phyloP scores from a whole-genome alignment of 108 stramenopile species.

The Fragilaria radians region DNA sequence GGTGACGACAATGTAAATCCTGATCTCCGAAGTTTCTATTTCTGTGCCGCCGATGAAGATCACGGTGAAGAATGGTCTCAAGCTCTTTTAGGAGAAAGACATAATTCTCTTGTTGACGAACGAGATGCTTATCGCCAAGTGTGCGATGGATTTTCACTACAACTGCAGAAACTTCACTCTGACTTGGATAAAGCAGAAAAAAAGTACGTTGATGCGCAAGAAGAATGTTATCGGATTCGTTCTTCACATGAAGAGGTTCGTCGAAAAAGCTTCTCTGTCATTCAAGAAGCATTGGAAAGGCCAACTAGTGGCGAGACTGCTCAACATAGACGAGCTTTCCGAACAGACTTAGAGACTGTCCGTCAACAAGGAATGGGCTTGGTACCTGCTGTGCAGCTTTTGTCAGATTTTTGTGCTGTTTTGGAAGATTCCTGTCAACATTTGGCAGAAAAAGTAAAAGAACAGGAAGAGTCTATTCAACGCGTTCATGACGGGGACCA shows the following conservation, averaged over 20 bases:
- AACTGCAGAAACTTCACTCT: conserved; percentile 57
- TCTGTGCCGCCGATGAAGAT: conserved; percentile 57
- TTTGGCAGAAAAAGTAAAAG: conserved; percentile 32
- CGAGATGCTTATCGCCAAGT: conserved; percentile 86
- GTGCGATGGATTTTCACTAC: conserved; percentile 80
- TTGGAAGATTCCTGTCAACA: conserved; percentile 40
- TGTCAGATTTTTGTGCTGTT: conserved; percentile 38
- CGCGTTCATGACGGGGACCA: conserved; percentile 55
- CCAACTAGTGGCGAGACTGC: conserved; percentile 19
- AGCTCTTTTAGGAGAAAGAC: conserved; percentile 66
- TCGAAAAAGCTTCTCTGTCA: conserved; percentile 43
- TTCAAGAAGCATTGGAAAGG: conserved; percentile 57
- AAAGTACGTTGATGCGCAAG: conserved; percentile 49
- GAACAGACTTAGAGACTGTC: conserved; percentile 55
- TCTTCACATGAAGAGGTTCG: conserved; percentile 59
- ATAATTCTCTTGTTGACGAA: conserved; percentile 78
- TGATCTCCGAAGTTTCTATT: conserved; percentile 83
- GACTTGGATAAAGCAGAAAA: conserved; percentile 63
- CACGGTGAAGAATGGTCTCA: conserved; percentile 77
- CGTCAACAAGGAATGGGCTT: conserved; percentile 45
- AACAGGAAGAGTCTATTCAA: conserved; percentile 41
- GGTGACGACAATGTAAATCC: conserved; percentile 78
- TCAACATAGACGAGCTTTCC: conserved; percentile 33
- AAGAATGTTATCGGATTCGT: conserved; percentile 64
- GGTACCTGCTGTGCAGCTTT: conserved; percentile 35